These are phyloP conservation scores for Backusella luteola DNA, from an alignment of 192 early-diverging fungal species.

Conservation along the genomic window DNA sequence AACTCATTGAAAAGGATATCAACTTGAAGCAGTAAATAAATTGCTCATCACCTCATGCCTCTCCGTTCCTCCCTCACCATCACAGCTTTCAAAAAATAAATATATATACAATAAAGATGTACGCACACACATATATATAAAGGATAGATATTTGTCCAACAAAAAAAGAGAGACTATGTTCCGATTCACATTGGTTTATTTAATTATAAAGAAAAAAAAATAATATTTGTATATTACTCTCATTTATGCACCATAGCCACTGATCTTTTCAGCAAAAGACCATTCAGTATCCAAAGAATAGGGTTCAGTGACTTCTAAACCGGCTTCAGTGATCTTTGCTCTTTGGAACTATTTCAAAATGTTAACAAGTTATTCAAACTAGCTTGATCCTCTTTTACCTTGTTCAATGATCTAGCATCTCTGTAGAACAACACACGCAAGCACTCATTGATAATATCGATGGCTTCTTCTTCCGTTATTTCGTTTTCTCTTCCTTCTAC, in stretches of 20 bases:
- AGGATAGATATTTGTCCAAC: neutral
- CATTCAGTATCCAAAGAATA: conserved; percentile 89
- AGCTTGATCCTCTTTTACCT: conserved; percentile 44
- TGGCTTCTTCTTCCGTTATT: conserved; percentile 88
- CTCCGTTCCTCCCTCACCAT: neutral
- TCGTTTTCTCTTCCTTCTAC: conserved; percentile 85
- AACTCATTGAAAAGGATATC: conserved; percentile 85
- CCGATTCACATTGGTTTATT: neutral
- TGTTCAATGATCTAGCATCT: conserved; percentile 91
- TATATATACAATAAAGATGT: neutral
- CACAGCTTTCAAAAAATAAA: neutral
- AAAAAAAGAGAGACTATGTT: neutral
- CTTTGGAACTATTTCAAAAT: conserved; percentile 69
- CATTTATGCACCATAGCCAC: conserved; percentile 71
- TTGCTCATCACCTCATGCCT: neutral
- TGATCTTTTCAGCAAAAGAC: conserved; percentile 79
- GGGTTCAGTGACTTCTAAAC: conserved; percentile 84
- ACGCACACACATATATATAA: neutral
- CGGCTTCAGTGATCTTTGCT: conserved; percentile 83
- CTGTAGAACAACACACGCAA: conserved; percentile 95
- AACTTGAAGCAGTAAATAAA: conserved; percentile 12
- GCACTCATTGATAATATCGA: conserved; percentile 79
- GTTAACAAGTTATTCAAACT: neutral
- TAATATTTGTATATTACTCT: neutral
- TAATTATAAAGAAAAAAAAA: conserved; percentile 3